Evolutionary conservation across 345 rosid genomes (phyloP).

Genomic region (Sisymbrium irio): DNA sequence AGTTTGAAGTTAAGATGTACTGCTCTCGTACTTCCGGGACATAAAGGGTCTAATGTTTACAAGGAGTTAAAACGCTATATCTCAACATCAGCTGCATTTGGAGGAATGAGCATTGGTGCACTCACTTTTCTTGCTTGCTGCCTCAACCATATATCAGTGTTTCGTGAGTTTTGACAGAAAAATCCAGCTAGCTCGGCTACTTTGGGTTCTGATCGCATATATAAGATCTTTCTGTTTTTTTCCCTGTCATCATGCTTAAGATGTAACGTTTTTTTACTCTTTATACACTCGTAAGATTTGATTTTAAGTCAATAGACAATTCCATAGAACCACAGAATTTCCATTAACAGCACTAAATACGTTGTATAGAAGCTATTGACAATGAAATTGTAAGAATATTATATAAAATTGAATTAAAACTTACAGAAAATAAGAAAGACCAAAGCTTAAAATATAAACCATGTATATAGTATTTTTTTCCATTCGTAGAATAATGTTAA

Average conservation of each 20-base stretch:
- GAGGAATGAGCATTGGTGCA: conserved; percentile 26
- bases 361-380: too few species aligned
- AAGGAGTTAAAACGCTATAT: conserved; percentile 6
- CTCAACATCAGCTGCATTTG: conserved; percentile 6
- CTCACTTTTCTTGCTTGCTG: conserved; percentile 24
- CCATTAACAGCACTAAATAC: too few species aligned
- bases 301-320: not conserved
- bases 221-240: too few species aligned
- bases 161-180: conserved; percentile 2
- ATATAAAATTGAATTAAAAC: not conserved
- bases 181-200: not conserved
- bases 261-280: not conserved
- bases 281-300: not conserved
- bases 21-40: not conserved
- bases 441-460: not conserved
- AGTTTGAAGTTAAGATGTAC: not conserved
- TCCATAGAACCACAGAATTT: too few species aligned
- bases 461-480: not conserved
- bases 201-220: not conserved
- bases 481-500: not conserved
- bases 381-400: not conserved
- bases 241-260: too few species aligned
- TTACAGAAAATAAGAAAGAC: not conserved
- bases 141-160: conserved; percentile 2
- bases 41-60: not conserved